Base-by-base conservation (phyloP, 495 filamentous ascomycete species). In the Hapsidospora chrysogenum region DNA sequence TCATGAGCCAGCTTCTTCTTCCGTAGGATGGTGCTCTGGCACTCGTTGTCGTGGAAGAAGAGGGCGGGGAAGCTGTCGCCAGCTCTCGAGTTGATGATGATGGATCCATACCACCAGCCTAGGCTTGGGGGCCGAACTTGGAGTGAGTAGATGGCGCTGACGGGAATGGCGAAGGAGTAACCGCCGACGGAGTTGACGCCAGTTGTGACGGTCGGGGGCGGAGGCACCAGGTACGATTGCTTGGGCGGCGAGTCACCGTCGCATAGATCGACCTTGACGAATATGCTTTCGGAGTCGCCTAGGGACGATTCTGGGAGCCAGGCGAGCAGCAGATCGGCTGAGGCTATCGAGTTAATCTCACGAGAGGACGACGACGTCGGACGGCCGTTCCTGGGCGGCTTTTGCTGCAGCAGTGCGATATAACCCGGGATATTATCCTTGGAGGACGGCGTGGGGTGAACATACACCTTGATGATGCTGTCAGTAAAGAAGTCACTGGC, bases 391-490 rank as follows among this genome's bases (percentile, higher is more conserved):
- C 42, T 43, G 13, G 64, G 47, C 0, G 68, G 67, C 48, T 94
- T 95, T 50, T 96, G 92, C 53, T 96, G 85, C 18, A 97, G 63
- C 3, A 97, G 69, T 18, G 89, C 89, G 41, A 97, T 79, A 46
- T 92, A 97, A 15, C 89, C 89, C n/a, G 83, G 63, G 41, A 97
- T 87, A 41, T 97, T 97, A 57, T 97, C 92, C 61, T 82, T 89
- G 5, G 87, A 66, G 2, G 85, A 89, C 1, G 92, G 78, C 0
- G 84, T 86, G 1, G 92, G 89, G 55, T 97, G 89, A n/a, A 97
- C 75, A 50, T 96, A 97, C 50, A 97, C 87, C 80, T 85, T 31
- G 9, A 31, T 14, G n/a, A 29, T 9, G 21, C 39, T 46, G 45
- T 52, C 37, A 53, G 49, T 32, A 25, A 37, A 33, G 20, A 29